Evolutionary conservation across 2,329 filamentous ascomycete genomes (phyloP).

Genomic region (Penicillium palitans): DNA sequence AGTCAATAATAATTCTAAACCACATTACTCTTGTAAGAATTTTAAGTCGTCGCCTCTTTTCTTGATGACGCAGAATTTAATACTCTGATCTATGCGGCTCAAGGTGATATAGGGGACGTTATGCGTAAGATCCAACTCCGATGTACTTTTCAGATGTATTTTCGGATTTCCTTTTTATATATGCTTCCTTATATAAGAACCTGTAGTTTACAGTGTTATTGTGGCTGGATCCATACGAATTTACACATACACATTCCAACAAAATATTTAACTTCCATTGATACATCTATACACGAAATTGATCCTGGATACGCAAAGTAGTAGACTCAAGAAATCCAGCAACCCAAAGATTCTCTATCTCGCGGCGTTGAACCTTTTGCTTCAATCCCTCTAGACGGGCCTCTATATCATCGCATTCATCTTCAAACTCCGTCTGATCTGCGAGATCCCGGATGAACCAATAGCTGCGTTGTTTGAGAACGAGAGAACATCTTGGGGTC

Average conservation of each 20-base stretch:
- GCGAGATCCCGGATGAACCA: background rate
- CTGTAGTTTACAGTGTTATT: background rate
- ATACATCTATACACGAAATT: background rate
- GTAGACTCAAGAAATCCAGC: background rate
- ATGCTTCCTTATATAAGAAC: no score
- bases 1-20: no score
- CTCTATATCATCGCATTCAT: conserved; percentile 2
- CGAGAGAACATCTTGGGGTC: background rate
- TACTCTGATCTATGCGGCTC: no score
- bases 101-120: no score
- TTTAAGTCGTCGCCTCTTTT: no score
- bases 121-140: no score
- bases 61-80: no score
- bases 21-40: no score
- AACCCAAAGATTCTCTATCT: conserved; percentile 3
- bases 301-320: background rate
- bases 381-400: background rate
- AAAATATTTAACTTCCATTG: background rate
- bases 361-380: background rate
- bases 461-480: background rate
- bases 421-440: conserved; percentile 1
- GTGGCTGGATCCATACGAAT: background rate
- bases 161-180: no score
- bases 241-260: background rate
- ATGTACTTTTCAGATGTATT: no score